A percentile compares a stretch with the other conserved stretches of the same genome.
Conservation (phyloP, 176 grass and related monocot species). For the Calamus simplicifolius region DNA sequence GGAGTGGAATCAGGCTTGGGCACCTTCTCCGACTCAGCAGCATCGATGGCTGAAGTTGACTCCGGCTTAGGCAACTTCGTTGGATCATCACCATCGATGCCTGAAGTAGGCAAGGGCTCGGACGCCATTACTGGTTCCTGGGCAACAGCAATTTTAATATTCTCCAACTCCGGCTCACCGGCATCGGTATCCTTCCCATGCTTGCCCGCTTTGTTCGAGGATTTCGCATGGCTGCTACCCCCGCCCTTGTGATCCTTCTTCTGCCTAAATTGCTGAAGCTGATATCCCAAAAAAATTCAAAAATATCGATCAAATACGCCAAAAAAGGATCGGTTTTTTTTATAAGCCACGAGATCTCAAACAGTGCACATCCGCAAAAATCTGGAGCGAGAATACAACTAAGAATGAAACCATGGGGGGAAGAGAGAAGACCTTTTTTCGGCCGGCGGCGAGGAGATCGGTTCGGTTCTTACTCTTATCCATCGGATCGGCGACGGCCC, state of each 20-base stretch:
- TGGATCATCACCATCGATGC: no score
- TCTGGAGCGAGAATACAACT: background rate
- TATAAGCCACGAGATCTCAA: no score
- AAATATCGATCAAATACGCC: constrained; percentile 14
- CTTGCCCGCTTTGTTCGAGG: constrained; percentile 37
- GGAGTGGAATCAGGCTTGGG: no score
- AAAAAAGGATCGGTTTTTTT: background rate
- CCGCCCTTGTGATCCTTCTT: constrained; percentile 71
- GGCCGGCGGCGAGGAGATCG: constrained; percentile 79
- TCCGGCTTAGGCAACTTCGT: no score
- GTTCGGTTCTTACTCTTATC: constrained; percentile 49
- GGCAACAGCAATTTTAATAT: no score
- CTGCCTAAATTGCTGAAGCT: constrained; percentile 95
- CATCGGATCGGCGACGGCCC: constrained; percentile 18
- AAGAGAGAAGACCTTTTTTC: constrained; percentile 58
- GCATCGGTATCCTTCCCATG: constrained; percentile 19
- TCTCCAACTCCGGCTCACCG: background rate
- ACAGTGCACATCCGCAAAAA: no score
- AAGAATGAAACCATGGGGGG: background rate
- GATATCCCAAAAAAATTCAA: constrained; percentile 4
- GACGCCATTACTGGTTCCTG: no score
- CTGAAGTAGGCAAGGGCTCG: no score
- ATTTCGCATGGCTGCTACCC: constrained; percentile 23
- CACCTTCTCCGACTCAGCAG: no score
- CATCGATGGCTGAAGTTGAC: no score